Evolutionary conservation across 306 rosid genomes (phyloP).

Genomic region (Lathyrus tuberosus): DNA sequence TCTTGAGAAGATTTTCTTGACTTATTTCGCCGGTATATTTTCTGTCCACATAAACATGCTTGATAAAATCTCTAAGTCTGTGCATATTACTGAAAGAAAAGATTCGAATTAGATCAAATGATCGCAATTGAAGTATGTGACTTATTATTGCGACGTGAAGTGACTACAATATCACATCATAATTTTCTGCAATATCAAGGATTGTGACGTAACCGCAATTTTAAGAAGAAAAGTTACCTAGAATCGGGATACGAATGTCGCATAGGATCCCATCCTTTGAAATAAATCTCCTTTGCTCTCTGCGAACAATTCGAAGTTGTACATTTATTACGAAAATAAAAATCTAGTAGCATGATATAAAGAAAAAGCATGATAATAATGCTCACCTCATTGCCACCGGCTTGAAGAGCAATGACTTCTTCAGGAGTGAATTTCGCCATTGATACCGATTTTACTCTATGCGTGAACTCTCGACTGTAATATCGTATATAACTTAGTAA

Average conservation of each 20-base stretch:
- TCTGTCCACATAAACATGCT: constrained; percentile 68
- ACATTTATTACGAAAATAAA: not conserved
- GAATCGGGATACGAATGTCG: constrained; percentile 67
- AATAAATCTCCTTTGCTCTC: constrained; percentile 77
- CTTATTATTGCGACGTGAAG: not conserved
- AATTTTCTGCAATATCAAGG: not conserved
- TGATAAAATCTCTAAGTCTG: constrained; percentile 76
- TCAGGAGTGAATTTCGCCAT: constrained; percentile 76
- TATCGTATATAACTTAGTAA: constrained; percentile 26
- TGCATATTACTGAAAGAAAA: constrained; percentile 63
- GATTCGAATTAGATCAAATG: constrained; percentile 43
- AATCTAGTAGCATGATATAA: constrained; percentile 1
- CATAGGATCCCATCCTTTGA: constrained; percentile 74
- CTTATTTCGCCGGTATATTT: constrained; percentile 67
- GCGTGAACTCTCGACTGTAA: constrained; percentile 89
- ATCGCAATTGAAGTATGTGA: not conserved
- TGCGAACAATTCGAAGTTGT: constrained; percentile 43
- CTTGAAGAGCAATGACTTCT: constrained; percentile 81
- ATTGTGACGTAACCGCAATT: not conserved
- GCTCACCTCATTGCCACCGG: constrained; percentile 91
- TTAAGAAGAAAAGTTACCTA: constrained; percentile 46
- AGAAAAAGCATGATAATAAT: constrained; percentile 4
- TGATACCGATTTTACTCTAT: constrained; percentile 88
- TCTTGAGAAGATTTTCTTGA: constrained; percentile 45
- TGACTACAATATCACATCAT: not conserved